A percentile compares a stretch with the other conserved stretches of the same genome.
These are phyloP conservation scores for Vitis hybrid DNA, from an alignment of 177 flowering plant species.

Conservation along the genomic window DNA sequence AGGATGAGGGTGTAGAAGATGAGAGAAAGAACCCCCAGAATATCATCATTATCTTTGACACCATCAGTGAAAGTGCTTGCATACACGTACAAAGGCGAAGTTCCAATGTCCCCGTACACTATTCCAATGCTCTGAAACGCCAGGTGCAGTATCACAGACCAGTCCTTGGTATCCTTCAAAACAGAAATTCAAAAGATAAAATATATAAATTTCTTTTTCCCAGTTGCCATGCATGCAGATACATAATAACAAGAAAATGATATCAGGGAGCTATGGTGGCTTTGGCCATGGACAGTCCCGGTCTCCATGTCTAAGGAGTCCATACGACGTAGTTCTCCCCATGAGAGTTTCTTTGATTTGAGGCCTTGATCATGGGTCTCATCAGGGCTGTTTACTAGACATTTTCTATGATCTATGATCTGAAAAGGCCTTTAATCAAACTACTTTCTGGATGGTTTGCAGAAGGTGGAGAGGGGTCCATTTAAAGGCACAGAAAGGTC, in stretches of 20 bases:
- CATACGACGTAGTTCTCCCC: not conserved
- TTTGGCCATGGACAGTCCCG: not conserved
- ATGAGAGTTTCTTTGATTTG: not conserved
- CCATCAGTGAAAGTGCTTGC: constrained; percentile 18
- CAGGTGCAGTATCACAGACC: constrained; percentile 7
- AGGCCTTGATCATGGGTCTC: no score
- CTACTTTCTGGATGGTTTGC: no score
- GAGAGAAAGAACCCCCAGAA: constrained; percentile 24
- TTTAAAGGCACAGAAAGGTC: no score
- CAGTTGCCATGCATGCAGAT: no score
- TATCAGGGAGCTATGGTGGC: not conserved
- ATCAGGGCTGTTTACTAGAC: not conserved
- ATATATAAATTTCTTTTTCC: not conserved
- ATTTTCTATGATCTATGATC: not conserved
- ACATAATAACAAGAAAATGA: no score
- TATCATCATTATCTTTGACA: constrained; percentile 14
- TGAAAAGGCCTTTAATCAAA: no score
- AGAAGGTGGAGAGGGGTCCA: no score
- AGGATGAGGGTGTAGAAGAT: constrained; percentile 23
- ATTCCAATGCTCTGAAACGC: constrained; percentile 17
- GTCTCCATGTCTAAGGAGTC: constrained; percentile 26
- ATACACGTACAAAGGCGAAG: constrained; percentile 27
- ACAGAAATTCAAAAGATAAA: not conserved
- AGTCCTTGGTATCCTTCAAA: not conserved
- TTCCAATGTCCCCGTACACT: constrained; percentile 25